phyloP scores from a whole-genome alignment of 139 green algal species.

The Ettlia oleoabundans region DNA sequence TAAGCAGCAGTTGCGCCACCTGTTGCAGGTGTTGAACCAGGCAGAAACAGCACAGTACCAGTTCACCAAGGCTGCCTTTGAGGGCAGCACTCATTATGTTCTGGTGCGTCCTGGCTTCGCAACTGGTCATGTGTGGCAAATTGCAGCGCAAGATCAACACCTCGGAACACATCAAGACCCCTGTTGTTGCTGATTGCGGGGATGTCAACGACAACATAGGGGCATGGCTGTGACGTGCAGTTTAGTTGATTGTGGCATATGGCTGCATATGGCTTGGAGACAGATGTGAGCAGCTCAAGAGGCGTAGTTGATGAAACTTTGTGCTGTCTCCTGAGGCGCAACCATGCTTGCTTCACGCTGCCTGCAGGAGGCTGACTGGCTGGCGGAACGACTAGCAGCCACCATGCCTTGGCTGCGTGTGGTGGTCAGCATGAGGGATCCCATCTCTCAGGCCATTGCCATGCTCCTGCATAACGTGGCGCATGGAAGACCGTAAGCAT shows the following conservation, averaged over 20 bases:
- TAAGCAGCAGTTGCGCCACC: not conserved
- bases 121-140: too few relatives aligned
- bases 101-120: too few relatives aligned
- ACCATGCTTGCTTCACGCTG: not conserved
- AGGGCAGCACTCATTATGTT: slow-evolving; percentile 30
- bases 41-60: not conserved
- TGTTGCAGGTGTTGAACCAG: slow-evolving; percentile 18
- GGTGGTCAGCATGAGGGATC: slow-evolving; percentile 21
- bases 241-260: too few relatives aligned
- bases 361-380: slow-evolving; percentile 18
- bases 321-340: not conserved
- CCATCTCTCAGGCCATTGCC: slow-evolving; percentile 29
- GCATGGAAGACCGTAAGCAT: not conserved
- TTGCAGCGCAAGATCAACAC: too few relatives aligned
- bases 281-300: too few relatives aligned
- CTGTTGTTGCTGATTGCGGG: too few relatives aligned
- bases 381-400: not conserved
- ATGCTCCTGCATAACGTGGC: slow-evolving; percentile 27
- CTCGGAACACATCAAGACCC: too few relatives aligned
- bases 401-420: slow-evolving; percentile 11
- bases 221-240: not conserved
- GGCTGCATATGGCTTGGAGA: too few relatives aligned
- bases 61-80: slow-evolving; percentile 23
- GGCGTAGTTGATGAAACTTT: not conserved
- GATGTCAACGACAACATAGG: not conserved